Conservation (phyloP, 148 eudicot genomes). For the Rhododendron williamsianum region DNA sequence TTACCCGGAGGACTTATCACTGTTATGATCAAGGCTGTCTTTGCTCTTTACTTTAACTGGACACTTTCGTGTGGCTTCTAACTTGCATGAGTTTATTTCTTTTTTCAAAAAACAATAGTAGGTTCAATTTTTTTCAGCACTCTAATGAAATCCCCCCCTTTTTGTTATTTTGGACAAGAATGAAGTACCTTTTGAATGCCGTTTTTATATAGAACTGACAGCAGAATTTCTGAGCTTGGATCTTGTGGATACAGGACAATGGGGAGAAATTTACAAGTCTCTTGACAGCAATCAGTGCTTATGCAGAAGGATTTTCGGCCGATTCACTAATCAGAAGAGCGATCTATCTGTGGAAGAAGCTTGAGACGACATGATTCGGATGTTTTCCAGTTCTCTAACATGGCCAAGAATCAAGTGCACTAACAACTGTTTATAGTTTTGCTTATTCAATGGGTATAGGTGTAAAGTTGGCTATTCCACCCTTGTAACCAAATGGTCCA, state of each 20-base stretch:
- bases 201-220: neutral
- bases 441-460: neutral
- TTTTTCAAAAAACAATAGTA: too few relatives aligned
- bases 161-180: neutral
- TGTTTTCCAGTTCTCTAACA: neutral
- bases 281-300: constrained; percentile 83
- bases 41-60: neutral
- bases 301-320: constrained; percentile 94
- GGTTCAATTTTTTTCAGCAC: neutral
- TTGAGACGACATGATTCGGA: constrained; percentile 25
- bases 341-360: constrained; percentile 75
- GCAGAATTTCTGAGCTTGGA: neutral
- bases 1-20: neutral
- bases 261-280: constrained; percentile 88
- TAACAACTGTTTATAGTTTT: neutral
- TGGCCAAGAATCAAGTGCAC: neutral
- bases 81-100: neutral
- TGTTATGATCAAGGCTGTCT: neutral
- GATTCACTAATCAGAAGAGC: constrained; percentile 77
- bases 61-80: neutral
- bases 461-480: neutral
- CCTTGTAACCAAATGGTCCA: neutral
- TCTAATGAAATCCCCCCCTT: neutral
- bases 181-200: neutral
- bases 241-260: constrained; percentile 47